A percentile compares a stretch with the other conserved stretches of the same genome.
Evolutionary conservation across 2,329 filamentous ascomycete species (phyloP).

Genomic region (Sporothrix euskadiensis): DNA sequence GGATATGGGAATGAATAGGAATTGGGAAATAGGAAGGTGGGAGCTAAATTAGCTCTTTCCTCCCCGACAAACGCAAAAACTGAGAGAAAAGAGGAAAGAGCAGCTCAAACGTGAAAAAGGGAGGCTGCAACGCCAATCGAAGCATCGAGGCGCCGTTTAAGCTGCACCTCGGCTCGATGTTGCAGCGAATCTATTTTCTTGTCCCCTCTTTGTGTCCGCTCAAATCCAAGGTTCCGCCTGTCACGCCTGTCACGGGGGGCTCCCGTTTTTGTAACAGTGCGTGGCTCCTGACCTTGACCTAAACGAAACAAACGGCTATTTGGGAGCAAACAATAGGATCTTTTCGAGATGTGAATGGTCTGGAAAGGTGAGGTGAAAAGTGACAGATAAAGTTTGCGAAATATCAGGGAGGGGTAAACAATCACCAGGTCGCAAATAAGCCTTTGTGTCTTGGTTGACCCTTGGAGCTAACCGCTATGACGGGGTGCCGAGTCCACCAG

Average conservation of each 20-base stretch:
- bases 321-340: not conserved
- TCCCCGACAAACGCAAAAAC: not conserved
- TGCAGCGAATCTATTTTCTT: slow-evolving; percentile 17
- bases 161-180: slow-evolving; percentile 26
- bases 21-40: slow-evolving; percentile 17
- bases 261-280: not conserved
- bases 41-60: slow-evolving; percentile 23
- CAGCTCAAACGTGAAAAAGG: not conserved
- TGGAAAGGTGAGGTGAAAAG: not conserved
- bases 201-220: slow-evolving; percentile 16
- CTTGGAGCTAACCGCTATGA: not conserved
- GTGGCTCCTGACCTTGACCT: slow-evolving; percentile 9
- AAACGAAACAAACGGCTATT: not conserved
- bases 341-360: not conserved
- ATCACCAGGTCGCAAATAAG: slow-evolving; percentile 3
- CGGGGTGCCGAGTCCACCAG: not conserved
- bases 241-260: not conserved
- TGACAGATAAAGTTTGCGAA: not conserved
- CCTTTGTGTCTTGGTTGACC: slow-evolving; percentile 14
- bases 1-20: not conserved
- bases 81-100: not conserved
- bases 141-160: slow-evolving; percentile 16
- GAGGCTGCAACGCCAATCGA: slow-evolving; percentile 20
- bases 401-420: slow-evolving; percentile 10
- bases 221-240: not conserved